These are phyloP conservation scores for Coemansia umbellata DNA, from an alignment of 192 early-diverging fungal genomes.

Conservation along the genomic window DNA sequence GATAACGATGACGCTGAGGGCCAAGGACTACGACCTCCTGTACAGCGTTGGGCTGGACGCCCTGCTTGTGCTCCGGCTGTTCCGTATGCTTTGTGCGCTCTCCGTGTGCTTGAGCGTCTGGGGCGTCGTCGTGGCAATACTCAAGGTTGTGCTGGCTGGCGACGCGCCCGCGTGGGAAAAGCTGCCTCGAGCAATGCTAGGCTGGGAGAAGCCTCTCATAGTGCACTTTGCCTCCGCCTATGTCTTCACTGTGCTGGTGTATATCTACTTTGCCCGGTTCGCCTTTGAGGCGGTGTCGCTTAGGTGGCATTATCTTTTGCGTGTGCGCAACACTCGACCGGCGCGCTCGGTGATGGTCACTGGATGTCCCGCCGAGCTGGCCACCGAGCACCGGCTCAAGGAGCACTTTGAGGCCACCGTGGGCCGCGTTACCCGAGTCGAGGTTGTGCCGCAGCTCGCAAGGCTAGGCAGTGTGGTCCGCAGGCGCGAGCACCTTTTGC, in stretches of 20 bases:
- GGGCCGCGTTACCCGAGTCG: conserved; percentile 61
- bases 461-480: conserved; percentile 57
- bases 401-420: conserved; percentile 61
- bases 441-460: conserved; percentile 55
- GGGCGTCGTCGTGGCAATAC: conserved; percentile 34
- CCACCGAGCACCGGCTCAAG: conserved; percentile 49
- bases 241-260: conserved; percentile 50
- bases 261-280: conserved; percentile 45
- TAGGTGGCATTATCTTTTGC: conserved; percentile 51
- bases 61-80: conserved; percentile 47
- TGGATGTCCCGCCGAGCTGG: conserved; percentile 58
- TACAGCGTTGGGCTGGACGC: conserved; percentile 50
- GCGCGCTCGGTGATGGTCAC: conserved; percentile 68
- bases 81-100: conserved; percentile 38
- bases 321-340: conserved; percentile 43
- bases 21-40: conserved; percentile 46
- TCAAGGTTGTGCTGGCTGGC: conserved; percentile 36
- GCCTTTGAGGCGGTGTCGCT: conserved; percentile 49
- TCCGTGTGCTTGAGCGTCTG: conserved; percentile 20
- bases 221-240: conserved; percentile 52
- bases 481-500: conserved; percentile 53
- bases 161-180: conserved; percentile 1
- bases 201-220: conserved; percentile 30
- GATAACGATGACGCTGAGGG: conserved; percentile 38
- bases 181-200: conserved; percentile 28